These are phyloP conservation scores for Podospora fimiseda DNA, from an alignment of 495 filamentous ascomycete genomes.

Conservation along the genomic window DNA sequence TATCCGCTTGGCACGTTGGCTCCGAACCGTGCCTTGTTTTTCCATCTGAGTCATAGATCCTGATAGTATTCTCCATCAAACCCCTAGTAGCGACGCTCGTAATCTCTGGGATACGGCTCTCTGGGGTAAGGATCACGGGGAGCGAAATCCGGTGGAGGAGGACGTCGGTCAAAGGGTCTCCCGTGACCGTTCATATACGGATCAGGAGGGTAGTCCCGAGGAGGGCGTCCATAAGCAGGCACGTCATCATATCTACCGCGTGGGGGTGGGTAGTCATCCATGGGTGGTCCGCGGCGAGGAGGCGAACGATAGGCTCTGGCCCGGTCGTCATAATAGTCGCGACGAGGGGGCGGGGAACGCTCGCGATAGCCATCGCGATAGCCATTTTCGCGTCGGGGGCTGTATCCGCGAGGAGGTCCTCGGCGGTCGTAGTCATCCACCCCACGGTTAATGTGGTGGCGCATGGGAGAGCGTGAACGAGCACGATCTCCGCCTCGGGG, in stretches of 20 bases:
- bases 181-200: conserved; percentile 58
- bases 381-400: conserved; percentile 52
- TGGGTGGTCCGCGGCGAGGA: conserved; percentile 58
- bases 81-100: conserved; percentile 41
- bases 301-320: conserved; percentile 68
- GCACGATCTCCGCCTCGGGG: conserved; percentile 63
- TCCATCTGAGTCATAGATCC: no score
- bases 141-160: conserved; percentile 47
- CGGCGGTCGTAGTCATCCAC: conserved; percentile 72
- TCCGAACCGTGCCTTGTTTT: no score
- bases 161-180: conserved; percentile 50
- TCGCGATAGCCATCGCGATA: conserved; percentile 75
- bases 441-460: conserved; percentile 53
- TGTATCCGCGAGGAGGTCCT: conserved; percentile 72
- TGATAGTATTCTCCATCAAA: neutral
- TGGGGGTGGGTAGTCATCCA: conserved; percentile 71
- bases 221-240: conserved; percentile 40
- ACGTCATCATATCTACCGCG: conserved; percentile 53
- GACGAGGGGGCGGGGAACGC: conserved; percentile 59
- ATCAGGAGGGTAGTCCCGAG: conserved; percentile 55
- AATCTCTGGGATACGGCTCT: conserved; percentile 42
- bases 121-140: conserved; percentile 48
- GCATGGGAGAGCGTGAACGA: conserved; percentile 60
- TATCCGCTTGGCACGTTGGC: no score
- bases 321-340: conserved; percentile 79